Base-by-base conservation (phyloP, 164 flowering plant species). In the Buxus sempervirens region DNA sequence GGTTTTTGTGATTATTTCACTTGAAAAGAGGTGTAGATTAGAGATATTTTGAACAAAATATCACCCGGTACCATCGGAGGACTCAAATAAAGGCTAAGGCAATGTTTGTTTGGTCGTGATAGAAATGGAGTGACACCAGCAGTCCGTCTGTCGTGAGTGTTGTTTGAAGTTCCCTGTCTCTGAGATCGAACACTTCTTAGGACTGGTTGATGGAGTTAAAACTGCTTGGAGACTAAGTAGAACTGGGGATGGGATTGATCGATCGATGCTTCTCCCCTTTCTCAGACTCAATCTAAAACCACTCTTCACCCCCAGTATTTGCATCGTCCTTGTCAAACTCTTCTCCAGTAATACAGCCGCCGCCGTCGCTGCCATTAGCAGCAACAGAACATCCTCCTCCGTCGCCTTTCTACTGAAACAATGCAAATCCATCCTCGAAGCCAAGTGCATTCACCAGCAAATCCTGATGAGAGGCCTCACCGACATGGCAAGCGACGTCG, bases 391-490 rank as follows among this genome's bases (percentile, higher is more conserved):
- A n/a, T 20, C 66, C 27, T 5, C 38, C 16, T 24, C 66, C 27
- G 54, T 72, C 26, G 7, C 61, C 41, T n/a, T 64, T 25, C 64
- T 69, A 51, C 64, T 73, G 23, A 64, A 65, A 42, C 61, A 74
- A 74, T 74, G 80, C 73, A 62, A 54, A 4, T 74, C 84, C 13
- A 51, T 79, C 23, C 25, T 15, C 49, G 57, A 71, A 0, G 75
- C 78, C 66, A 73, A 70, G 26, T 48, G 25, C 63, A 10, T 74
- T 36, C 80, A 84, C 79, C 84, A 79, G 49, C 85, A 81, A 68
- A 66, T 73, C 62, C 63, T 76, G 5, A 67, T 72, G 4, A 74
- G 64, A 22, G 80, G 81, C 66, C 73, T 69, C 13, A 0, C 36
- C 49, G 42, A 58, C 56, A 54, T 36, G 6, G 42, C 63, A 22